Percentiles rank a stretch among this genome's conserved stretches.
phyloP scores from a whole-genome alignment of 2,329 filamentous ascomycete genomes.

The Stemphylium lycopersici region DNA sequence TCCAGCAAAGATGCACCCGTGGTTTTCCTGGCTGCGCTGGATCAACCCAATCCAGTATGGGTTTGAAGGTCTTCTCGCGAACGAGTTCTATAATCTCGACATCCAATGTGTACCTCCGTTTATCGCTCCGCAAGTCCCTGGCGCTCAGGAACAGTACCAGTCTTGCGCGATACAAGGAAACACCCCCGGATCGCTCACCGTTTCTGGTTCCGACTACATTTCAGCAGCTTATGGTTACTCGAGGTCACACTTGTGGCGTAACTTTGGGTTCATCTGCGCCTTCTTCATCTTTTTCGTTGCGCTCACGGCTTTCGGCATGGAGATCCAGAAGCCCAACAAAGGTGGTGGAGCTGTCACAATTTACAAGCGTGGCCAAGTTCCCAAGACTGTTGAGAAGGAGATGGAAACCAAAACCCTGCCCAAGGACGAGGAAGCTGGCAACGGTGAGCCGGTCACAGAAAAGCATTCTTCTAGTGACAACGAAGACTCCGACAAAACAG shows the following conservation, averaged over 20 bases:
- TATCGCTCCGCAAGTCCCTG: slow-evolving; percentile 61
- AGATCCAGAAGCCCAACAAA: slow-evolving; percentile 63
- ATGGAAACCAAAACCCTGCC: slow-evolving; percentile 59
- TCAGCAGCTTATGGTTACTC: slow-evolving; percentile 60
- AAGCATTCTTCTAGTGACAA: slow-evolving; percentile 35
- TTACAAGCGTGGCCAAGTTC: slow-evolving; percentile 68
- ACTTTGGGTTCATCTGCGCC: slow-evolving; percentile 59
- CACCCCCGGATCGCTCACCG: slow-evolving; percentile 57
- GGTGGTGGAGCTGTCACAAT: slow-evolving; percentile 66
- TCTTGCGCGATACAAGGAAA: slow-evolving; percentile 66
- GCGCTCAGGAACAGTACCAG: slow-evolving; percentile 58
- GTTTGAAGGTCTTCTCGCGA: slow-evolving; percentile 71
- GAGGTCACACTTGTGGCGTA: slow-evolving; percentile 66
- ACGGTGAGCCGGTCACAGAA: slow-evolving; percentile 38
- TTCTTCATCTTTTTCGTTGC: slow-evolving; percentile 58
- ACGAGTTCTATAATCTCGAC: slow-evolving; percentile 69
- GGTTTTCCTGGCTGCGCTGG: slow-evolving; percentile 51
- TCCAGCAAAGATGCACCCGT: slow-evolving; percentile 49
- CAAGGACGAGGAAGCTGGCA: slow-evolving; percentile 60
- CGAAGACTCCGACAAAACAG: slow-evolving; percentile 32
- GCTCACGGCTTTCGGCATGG: slow-evolving; percentile 54
- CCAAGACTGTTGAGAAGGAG: slow-evolving; percentile 62
- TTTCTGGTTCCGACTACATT: slow-evolving; percentile 65
- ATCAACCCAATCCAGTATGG: slow-evolving; percentile 69
- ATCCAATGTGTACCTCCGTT: slow-evolving; percentile 62